phyloP scores from a whole-genome alignment of 2,329 filamentous ascomycete genomes.

The Trichoderma sp. region DNA sequence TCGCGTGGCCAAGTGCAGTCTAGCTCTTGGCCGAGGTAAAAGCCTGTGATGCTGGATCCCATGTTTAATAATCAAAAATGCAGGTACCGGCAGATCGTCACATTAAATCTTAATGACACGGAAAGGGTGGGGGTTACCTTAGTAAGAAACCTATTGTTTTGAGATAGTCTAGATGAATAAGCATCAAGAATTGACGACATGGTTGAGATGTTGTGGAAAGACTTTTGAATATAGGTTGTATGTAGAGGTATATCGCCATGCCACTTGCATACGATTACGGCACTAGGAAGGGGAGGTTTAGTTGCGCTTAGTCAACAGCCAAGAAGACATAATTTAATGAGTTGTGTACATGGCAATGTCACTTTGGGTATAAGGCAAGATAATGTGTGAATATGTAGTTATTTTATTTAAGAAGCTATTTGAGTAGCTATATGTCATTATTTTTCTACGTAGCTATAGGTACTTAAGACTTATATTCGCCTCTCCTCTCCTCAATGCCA shows the following conservation, averaged over 20 bases:
- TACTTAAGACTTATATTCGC: not conserved
- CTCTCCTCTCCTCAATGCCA: not conserved
- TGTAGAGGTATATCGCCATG: not conserved
- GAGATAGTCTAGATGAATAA: constrained; percentile 14
- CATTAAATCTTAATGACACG: not conserved
- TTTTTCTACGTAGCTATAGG: not conserved
- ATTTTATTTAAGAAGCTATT: not conserved
- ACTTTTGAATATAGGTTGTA: not conserved
- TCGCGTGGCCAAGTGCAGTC: not conserved
- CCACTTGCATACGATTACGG: not conserved
- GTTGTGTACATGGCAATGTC: not conserved
- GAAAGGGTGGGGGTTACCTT: constrained; percentile 3
- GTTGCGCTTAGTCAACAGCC: not conserved
- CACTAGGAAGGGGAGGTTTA: not conserved
- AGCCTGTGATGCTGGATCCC: not conserved
- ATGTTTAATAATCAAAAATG: constrained; percentile 15
- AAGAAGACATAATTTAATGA: not conserved
- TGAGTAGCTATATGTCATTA: not conserved
- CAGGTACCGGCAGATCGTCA: constrained; percentile 1
- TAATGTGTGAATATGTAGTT: not conserved
- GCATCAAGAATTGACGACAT: not conserved
- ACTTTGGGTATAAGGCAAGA: not conserved
- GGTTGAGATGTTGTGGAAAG: not conserved
- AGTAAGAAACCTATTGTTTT: not conserved
- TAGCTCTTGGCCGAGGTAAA: not conserved